Evolutionary conservation across 2,329 filamentous ascomycete genomes (phyloP).

Genomic region (Coccinonectria pachysandricola): DNA sequence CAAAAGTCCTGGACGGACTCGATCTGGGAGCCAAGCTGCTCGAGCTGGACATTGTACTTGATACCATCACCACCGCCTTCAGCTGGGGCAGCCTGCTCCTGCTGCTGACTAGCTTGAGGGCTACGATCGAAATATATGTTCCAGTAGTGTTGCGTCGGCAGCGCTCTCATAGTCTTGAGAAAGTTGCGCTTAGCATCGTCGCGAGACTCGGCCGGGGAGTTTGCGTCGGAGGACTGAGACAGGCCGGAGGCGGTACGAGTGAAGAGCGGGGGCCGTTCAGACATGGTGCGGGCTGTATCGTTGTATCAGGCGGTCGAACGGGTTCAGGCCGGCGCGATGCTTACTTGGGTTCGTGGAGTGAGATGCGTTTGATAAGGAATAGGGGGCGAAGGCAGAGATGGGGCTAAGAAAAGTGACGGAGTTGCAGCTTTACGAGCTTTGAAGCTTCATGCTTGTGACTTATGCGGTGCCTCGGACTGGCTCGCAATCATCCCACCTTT

Average conservation of each 20-base stretch:
- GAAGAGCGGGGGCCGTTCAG: slow-evolving; percentile 46
- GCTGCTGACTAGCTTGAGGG: slow-evolving; percentile 25
- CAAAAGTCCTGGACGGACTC: slow-evolving; percentile 80
- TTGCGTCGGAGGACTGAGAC: slow-evolving; percentile 47
- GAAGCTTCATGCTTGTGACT: too few species aligned
- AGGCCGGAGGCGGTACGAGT: slow-evolving; percentile 54
- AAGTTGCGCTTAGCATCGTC: slow-evolving; percentile 79
- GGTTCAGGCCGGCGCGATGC: too few species aligned
- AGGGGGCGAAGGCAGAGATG: too few species aligned
- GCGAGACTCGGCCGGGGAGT: slow-evolving; percentile 62
- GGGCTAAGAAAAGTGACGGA: too few species aligned
- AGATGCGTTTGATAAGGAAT: too few species aligned
- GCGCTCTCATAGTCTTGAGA: slow-evolving; percentile 59
- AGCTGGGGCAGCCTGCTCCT: not conserved
- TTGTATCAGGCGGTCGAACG: too few species aligned
- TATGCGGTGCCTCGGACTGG: too few species aligned
- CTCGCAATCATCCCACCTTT: too few species aligned
- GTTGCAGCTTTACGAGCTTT: too few species aligned
- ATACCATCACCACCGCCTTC: slow-evolving; percentile 29
- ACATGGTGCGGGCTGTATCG: slow-evolving; percentile 35
- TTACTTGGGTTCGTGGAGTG: too few species aligned
- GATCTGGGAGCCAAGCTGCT: slow-evolving; percentile 55
- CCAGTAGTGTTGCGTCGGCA: slow-evolving; percentile 75
- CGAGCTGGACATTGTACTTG: slow-evolving; percentile 44
- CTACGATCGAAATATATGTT: slow-evolving; percentile 59